phyloP scores from a whole-genome alignment of 2,329 filamentous ascomycete species.

The Mycosphaerella sp. region DNA sequence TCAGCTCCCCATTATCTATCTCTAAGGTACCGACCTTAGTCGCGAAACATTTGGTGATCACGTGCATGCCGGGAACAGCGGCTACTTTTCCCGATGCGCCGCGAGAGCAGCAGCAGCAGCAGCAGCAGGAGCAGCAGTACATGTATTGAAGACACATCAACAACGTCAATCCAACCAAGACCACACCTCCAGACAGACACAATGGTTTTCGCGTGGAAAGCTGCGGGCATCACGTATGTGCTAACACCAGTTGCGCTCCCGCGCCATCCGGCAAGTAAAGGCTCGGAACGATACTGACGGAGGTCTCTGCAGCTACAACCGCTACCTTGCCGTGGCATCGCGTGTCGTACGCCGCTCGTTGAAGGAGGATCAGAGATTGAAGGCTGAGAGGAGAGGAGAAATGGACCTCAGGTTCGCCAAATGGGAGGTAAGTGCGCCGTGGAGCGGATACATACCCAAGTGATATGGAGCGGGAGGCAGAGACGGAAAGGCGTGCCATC shows the following conservation, averaged over 20 bases:
- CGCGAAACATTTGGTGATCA: not conserved
- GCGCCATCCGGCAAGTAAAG: not conserved
- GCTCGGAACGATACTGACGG: conserved; percentile 16
- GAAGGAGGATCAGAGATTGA: conserved; percentile 87
- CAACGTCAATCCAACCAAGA: conserved; percentile 1
- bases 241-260: not conserved
- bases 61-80: no score
- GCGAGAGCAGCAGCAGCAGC: no score
- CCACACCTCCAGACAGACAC: conserved; percentile 44
- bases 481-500: not conserved
- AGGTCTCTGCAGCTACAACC: conserved; percentile 77
- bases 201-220: conserved; percentile 99
- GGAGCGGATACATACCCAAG: conserved; percentile 66
- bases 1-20: no score
- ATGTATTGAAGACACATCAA: conserved; percentile 4
- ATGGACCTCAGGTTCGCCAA: conserved; percentile 85
- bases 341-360: conserved; percentile 93
- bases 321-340: conserved; percentile 92
- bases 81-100: no score
- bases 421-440: conserved; percentile 75
- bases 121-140: no score
- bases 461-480: conserved; percentile 37
- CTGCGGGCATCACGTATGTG: conserved; percentile 88
- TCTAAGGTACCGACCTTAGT: not conserved
- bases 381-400: conserved; percentile 82